Conservation (phyloP, 345 rosid species). For the Psidium guajava region DNA sequence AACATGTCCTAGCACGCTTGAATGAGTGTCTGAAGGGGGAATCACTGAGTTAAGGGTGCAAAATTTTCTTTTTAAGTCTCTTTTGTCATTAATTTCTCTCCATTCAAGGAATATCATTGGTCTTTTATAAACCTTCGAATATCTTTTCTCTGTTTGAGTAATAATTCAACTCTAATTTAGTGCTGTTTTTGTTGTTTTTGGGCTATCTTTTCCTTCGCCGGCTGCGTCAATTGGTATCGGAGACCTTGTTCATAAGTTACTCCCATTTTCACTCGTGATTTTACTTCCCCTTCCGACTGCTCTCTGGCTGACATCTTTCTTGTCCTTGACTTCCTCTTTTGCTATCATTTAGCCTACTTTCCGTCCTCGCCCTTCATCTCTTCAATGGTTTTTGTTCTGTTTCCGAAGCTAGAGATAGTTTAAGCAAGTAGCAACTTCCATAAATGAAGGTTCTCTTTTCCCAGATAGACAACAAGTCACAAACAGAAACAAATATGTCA, state of each 20-base stretch:
- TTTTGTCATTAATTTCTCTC: too few species aligned
- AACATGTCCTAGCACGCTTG: background rate
- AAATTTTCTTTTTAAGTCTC: too few species aligned
- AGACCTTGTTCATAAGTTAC: too few species aligned
- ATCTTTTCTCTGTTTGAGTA: too few species aligned
- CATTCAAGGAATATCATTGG: too few species aligned
- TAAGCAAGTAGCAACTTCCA: background rate
- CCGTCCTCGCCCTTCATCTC: background rate
- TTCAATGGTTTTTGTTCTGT: background rate
- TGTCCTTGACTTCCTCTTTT: background rate
- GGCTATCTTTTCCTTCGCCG: too few species aligned
- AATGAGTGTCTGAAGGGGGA: background rate
- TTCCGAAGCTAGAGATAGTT: background rate
- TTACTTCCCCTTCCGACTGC: background rate
- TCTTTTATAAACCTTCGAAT: too few species aligned
- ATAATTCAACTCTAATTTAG: too few species aligned
- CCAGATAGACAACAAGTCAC: background rate
- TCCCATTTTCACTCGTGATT: too few species aligned
- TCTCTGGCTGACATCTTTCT: background rate
- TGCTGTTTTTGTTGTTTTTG: too few species aligned
- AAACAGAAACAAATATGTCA: background rate
- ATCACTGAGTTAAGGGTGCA: background rate
- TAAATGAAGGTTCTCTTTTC: background rate
- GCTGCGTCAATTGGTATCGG: too few species aligned
- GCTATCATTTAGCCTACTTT: background rate